Conservation (phyloP, 176 grass and related monocot species). For the Ananas comosus region DNA sequence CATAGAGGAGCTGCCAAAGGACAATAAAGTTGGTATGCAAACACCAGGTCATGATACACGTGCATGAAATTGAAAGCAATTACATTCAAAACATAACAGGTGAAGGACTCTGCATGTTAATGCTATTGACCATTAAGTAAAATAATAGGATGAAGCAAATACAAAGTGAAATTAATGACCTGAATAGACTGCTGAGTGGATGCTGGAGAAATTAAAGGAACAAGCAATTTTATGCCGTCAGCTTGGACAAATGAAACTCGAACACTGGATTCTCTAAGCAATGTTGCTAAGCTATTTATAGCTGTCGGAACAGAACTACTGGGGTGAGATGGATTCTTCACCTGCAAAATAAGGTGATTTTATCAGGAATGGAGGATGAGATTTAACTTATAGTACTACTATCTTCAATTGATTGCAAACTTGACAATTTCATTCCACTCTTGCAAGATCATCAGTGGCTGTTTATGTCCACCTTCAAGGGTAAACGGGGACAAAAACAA, state of each 20-base stretch:
- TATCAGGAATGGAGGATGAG: neutral
- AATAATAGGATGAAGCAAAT: neutral
- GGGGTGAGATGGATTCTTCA: conserved; percentile 72
- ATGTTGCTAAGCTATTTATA: conserved; percentile 61
- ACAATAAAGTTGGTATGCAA: conserved; percentile 1
- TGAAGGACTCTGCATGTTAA: neutral
- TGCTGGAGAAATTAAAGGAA: conserved; percentile 83
- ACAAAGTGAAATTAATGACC: conserved; percentile 25
- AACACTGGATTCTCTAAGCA: conserved; percentile 53
- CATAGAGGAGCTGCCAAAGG: conserved; percentile 76
- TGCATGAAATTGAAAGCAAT: too few relatives aligned
- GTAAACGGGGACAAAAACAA: too few relatives aligned
- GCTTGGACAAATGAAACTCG: conserved; percentile 81
- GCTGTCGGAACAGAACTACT: conserved; percentile 58
- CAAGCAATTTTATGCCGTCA: conserved; percentile 79
- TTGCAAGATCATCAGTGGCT: neutral
- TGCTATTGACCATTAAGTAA: neutral
- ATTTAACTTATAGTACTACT: neutral
- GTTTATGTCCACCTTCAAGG: too few relatives aligned
- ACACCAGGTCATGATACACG: too few relatives aligned
- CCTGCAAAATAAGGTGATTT: conserved; percentile 44
- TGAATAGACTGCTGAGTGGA: conserved; percentile 95
- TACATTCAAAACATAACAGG: too few relatives aligned
- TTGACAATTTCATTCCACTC: neutral
- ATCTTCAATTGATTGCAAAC: neutral